Evolutionary conservation across 306 rosid species (phyloP).

Genomic region (Vigna nakashimae): DNA sequence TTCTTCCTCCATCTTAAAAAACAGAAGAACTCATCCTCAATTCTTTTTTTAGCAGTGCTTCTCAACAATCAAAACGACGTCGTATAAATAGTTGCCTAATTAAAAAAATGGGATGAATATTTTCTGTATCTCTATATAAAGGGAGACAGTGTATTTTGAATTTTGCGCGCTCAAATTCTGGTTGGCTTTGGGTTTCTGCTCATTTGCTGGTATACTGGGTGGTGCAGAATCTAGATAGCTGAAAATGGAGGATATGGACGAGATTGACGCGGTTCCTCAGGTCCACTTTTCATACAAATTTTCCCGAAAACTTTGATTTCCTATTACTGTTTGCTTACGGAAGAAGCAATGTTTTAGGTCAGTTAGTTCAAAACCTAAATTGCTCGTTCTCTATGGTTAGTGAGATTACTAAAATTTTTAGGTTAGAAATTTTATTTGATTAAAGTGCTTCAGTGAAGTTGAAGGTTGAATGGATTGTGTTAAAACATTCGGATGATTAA

Average conservation of each 20-base stretch:
- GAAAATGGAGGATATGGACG: conserved; percentile 88
- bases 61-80: not conserved
- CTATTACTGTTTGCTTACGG: conserved; percentile 40
- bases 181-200: conserved; percentile 15
- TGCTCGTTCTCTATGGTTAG: not conserved
- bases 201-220: not conserved
- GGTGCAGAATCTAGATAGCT: conserved; percentile 36
- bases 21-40: not conserved
- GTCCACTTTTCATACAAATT: conserved; percentile 45
- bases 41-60: not conserved
- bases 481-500: conserved; percentile 15
- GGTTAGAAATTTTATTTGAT: not conserved
- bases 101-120: not conserved
- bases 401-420: no score
- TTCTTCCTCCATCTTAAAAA: no score
- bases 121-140: conserved; percentile 25
- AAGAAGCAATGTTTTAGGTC: conserved; percentile 34
- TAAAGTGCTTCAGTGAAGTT: conserved; percentile 38
- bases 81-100: conserved; percentile 4
- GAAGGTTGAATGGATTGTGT: conserved; percentile 12
- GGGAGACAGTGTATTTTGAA: not conserved
- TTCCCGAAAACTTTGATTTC: conserved; percentile 20
- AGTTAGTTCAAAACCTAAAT: conserved; percentile 17
- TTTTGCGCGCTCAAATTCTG: conserved; percentile 33
- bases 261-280: conserved; percentile 84